Conservation (phyloP, 805 yeast species). For the Ogataea kodamae region DNA sequence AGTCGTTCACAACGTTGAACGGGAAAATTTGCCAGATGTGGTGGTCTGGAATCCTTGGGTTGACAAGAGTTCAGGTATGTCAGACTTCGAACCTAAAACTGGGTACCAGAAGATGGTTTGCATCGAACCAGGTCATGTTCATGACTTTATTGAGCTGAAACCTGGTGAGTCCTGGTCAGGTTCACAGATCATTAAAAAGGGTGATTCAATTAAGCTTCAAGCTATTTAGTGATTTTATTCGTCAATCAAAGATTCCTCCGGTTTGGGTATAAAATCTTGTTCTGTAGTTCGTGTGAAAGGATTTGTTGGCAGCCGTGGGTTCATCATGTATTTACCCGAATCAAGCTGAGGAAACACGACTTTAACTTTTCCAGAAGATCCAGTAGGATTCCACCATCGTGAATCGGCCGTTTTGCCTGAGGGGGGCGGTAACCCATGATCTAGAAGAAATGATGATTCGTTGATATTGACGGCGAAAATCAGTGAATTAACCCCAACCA, state of each 20-base stretch:
- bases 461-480: conserved; percentile 25
- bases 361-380: conserved; percentile 50
- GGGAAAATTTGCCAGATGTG: conserved; percentile 55
- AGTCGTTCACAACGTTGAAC: conserved; percentile 63
- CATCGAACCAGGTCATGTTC: conserved; percentile 89
- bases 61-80: conserved; percentile 76
- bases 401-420: conserved; percentile 57
- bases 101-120: conserved; percentile 90
- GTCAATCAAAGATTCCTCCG: conserved; percentile 4
- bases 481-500: conserved; percentile 36
- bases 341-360: conserved; percentile 49
- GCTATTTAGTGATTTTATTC: conserved; percentile 33
- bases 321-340: conserved; percentile 47
- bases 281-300: conserved; percentile 60
- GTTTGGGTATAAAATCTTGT: conserved; percentile 46
- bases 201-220: conserved; percentile 62
- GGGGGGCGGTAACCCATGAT: conserved; percentile 74
- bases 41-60: conserved; percentile 99
- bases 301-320: conserved; percentile 66
- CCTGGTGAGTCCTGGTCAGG: conserved; percentile 81
- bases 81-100: conserved; percentile 79
- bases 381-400: conserved; percentile 93
- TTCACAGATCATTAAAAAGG: conserved; percentile 54
- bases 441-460: conserved; percentile 19
- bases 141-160: conserved; percentile 55